phyloP scores from a whole-genome alignment of 2,329 filamentous ascomycete genomes.

The Ampelomyces quisqualis region DNA sequence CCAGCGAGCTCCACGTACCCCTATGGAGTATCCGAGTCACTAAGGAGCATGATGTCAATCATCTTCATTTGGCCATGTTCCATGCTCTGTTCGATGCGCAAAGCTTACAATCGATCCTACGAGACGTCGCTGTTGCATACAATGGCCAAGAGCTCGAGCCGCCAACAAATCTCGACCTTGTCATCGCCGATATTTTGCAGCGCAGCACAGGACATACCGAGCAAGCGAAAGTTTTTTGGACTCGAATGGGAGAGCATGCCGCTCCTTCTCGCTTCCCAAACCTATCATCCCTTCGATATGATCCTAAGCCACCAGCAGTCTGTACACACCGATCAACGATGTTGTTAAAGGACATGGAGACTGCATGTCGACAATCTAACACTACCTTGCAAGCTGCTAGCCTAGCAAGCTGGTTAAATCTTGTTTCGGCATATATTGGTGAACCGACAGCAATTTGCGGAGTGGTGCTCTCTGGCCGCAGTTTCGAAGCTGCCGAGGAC shows the following conservation, averaged over 20 bases:
- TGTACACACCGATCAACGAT: constrained; percentile 43
- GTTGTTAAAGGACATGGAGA: constrained; percentile 54
- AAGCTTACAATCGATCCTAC: constrained; percentile 66
- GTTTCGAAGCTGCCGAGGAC: constrained; percentile 57
- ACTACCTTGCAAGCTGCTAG: constrained; percentile 74
- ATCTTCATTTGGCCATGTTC: constrained; percentile 61
- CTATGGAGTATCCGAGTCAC: constrained; percentile 65
- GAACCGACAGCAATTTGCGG: constrained; percentile 76
- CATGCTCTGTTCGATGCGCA: constrained; percentile 86
- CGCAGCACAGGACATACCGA: constrained; percentile 35
- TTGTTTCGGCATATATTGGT: constrained; percentile 75
- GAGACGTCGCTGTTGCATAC: constrained; percentile 55
- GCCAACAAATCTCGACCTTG: constrained; percentile 43
- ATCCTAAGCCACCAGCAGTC: constrained; percentile 39
- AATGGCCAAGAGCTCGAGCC: constrained; percentile 22
- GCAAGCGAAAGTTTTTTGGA: constrained; percentile 62
- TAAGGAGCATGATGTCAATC: constrained; percentile 14
- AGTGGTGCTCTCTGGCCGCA: constrained; percentile 74
- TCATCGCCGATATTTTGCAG: constrained; percentile 50
- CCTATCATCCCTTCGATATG: constrained; percentile 62
- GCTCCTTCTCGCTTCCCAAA: constrained; percentile 73
- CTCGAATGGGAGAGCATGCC: constrained; percentile 52
- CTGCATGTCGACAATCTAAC: constrained; percentile 57
- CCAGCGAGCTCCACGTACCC: constrained; percentile 54
- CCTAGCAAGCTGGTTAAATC: constrained; percentile 74